Base-by-base conservation (phyloP, 768 basidiomycete genomes). In the Mycena polygramma region DNA sequence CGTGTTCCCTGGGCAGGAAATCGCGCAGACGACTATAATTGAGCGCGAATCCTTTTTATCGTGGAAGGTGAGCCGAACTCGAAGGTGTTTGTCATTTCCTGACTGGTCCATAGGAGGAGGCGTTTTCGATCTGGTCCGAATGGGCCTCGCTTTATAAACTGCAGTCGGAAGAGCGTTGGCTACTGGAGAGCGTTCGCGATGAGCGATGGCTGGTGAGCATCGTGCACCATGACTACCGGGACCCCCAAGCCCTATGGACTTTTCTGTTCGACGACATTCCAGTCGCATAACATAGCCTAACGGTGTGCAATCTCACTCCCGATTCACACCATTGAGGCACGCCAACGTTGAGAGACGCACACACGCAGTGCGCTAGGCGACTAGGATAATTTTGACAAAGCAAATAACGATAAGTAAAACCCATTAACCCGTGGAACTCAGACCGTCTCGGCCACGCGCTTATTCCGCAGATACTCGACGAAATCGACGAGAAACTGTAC, bases 1-100 rank as follows among this genome's bases (percentile, higher is more conserved):
- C 65, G 92, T 99, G 8, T 99, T 99, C 79, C 95, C 96, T 0
- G 98, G 95, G 0, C 94, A 98, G 77, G 98, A 99, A 80, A 92
- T 99, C 54, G 89, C 92, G 2, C 97, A 98, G 76, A 94, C 97
- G 7, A 99, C 98, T 0, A 96, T 99, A 73, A 99, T 99, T 43
- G 98, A 98, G 77, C 89, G 89, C 58, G 93, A 96, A 77, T 97
- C 95, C 17, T 99, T 99, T 85, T 81, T 94, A 43, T 92, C 95
- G 0, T 99, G 98, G 98, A 98, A 97, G 92, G 97, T 96, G 54
- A 24, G 76, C 63, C 35, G 9, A 53, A 0, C 45, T 39, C 30
- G 17, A 17, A 36, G 36, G 35, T 48, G 35, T 52, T 43, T 55
- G 26, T 24, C 45, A 49, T 59, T 41, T 39, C 55, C 46, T 67